Conservation (phyloP, 2,329 filamentous ascomycete genomes). For the Metarhizium brunneum region DNA sequence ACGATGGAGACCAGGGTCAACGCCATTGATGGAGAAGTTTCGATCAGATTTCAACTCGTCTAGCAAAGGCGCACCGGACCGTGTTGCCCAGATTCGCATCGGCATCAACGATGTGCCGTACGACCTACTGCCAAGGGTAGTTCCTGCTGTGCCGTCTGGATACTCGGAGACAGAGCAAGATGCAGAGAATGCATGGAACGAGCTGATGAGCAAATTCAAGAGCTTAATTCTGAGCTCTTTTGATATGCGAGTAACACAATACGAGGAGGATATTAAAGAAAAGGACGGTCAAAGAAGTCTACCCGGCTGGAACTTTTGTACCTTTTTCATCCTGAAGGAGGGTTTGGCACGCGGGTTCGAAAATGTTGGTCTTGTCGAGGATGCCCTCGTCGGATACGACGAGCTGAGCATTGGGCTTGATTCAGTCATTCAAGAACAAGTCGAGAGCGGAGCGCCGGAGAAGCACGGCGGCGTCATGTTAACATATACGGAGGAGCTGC, state of each 20-base stretch:
- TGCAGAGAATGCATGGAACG: constrained; percentile 70
- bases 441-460: constrained; percentile 45
- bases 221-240: constrained; percentile 80
- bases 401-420: constrained; percentile 86
- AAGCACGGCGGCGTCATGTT: constrained; percentile 66
- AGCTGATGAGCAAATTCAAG: constrained; percentile 81
- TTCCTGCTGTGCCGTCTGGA: constrained; percentile 52
- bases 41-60: constrained; percentile 79
- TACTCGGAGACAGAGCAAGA: constrained; percentile 68
- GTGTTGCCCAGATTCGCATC: constrained; percentile 78
- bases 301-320: constrained; percentile 98
- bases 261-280: constrained; percentile 94
- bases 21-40: constrained; percentile 81
- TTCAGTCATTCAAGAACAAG: constrained; percentile 67
- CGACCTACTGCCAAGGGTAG: constrained; percentile 51
- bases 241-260: constrained; percentile 81
- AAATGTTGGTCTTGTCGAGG: constrained; percentile 89
- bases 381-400: constrained; percentile 90
- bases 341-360: constrained; percentile 90
- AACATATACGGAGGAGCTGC: constrained; percentile 64
- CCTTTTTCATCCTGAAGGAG: constrained; percentile 96
- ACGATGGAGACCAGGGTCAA: constrained; percentile 71
- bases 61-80: constrained; percentile 61
- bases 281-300: constrained; percentile 79
- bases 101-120: constrained; percentile 60